phyloP scores from a whole-genome alignment of 768 basidiomycete genomes.

The Pilatotrama ljubarskyi region DNA sequence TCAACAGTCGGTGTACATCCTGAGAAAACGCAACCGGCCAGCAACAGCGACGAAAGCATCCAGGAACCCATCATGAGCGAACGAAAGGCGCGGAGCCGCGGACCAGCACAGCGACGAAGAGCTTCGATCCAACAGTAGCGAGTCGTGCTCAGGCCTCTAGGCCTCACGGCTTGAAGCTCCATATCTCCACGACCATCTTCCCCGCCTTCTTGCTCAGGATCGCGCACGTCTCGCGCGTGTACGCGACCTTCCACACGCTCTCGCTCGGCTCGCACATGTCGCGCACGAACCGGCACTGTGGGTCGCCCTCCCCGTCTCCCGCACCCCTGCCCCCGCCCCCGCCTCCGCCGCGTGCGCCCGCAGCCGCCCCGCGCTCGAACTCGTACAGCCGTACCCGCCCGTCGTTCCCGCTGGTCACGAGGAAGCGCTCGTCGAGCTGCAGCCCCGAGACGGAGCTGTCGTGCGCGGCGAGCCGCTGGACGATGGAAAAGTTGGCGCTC shows the following conservation, averaged over 20 bases:
- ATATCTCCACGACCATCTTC: conserved; percentile 87
- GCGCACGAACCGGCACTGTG: conserved; percentile 56
- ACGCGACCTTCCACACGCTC: conserved; percentile 85
- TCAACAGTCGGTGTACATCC: too few relatives aligned
- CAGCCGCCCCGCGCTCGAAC: conserved; percentile 37
- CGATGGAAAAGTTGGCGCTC: conserved; percentile 38
- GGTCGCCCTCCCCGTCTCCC: background rate
- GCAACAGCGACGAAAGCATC: too few relatives aligned
- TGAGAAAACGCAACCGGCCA: too few relatives aligned
- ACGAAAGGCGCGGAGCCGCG: too few relatives aligned
- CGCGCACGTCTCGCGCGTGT: conserved; percentile 70
- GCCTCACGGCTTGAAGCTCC: conserved; percentile 59
- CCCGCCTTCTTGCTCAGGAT: conserved; percentile 79
- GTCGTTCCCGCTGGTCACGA: conserved; percentile 85
- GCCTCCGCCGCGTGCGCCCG: background rate
- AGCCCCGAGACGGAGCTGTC: conserved; percentile 84
- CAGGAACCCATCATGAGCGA: too few relatives aligned
- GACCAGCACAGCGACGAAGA: too few relatives aligned
- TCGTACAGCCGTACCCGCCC: conserved; percentile 79
- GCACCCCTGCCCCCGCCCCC: background rate
- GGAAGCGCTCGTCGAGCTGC: conserved; percentile 81
- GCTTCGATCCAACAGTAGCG: too few relatives aligned
- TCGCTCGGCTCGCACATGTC: conserved; percentile 79
- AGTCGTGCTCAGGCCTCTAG: too few relatives aligned
- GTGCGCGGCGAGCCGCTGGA: conserved; percentile 81